Conservation (phyloP, 2,329 filamentous ascomycete genomes). For the Talaromyces sp. region DNA sequence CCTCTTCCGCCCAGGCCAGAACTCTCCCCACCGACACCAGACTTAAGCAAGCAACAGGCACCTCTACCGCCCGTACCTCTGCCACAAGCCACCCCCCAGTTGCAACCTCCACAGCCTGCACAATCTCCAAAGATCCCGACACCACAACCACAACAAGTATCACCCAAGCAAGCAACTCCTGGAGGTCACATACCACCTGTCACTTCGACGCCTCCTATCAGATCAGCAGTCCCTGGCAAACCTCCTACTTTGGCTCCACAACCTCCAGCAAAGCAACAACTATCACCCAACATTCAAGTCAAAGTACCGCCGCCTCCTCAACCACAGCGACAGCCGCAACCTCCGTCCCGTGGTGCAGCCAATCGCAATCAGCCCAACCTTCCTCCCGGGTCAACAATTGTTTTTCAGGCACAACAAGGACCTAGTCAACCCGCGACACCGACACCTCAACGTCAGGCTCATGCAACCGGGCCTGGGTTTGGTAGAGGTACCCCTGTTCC, state of each 20-base stretch:
- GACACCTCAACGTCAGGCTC: constrained; percentile 17
- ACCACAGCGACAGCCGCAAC: constrained; percentile 19
- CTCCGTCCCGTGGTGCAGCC: constrained; percentile 21
- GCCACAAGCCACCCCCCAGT: constrained; percentile 3
- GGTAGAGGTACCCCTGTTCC: constrained; percentile 21
- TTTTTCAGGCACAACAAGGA: constrained; percentile 27
- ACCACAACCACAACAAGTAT: constrained; percentile 5
- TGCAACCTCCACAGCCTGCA: neutral
- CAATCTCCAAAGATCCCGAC: neutral
- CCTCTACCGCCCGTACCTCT: constrained; percentile 12
- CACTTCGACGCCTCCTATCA: constrained; percentile 19
- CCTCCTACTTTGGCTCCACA: constrained; percentile 21
- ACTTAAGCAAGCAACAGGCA: constrained; percentile 15
- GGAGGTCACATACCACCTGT: neutral
- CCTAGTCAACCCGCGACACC: constrained; percentile 21
- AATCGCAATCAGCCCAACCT: constrained; percentile 16
- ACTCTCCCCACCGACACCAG: neutral
- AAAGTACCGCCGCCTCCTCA: constrained; percentile 18
- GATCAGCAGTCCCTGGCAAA: constrained; percentile 24
- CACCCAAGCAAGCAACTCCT: constrained; percentile 2
- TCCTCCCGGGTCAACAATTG: constrained; percentile 24
- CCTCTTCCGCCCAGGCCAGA: constrained; percentile 1
- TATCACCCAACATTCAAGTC: constrained; percentile 16
- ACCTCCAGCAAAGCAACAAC: constrained; percentile 23
- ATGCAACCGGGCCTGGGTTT: constrained; percentile 18